Base-by-base conservation (phyloP, 192 early-diverging fungal species). In the Gryganskiella cystojenkinii region DNA sequence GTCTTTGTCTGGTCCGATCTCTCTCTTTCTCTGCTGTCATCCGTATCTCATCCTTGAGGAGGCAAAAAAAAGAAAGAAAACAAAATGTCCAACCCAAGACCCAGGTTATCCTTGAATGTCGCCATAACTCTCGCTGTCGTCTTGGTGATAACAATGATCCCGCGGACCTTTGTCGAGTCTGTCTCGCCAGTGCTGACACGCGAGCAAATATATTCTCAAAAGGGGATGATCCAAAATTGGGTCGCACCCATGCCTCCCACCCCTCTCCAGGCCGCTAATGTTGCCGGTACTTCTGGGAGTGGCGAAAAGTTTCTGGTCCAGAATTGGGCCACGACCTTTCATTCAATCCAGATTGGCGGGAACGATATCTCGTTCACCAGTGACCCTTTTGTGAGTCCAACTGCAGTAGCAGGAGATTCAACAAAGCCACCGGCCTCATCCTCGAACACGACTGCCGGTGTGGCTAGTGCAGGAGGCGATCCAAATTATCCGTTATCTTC, bases 191-290 rank as follows among this genome's bases (percentile, higher is more conserved):
- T 15, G 33, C 61, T 40, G 17, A 64, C 74, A 45, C 59, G 61
- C 47, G 74, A 78, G 19, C 67, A 78, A 5, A 24, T 78, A 0
- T 78, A 64, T 34, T 24, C 61, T 11, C 61, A 78, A 37, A 45
- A 56, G 6, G 73, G 69, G 14, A 59, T 83, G 30, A 53, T 79
- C 33, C 49, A 72, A 35, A 81, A 71, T 20, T 83, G 82, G 82
- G 51, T 64, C 9, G 82, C 82, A 1, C 82, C 79, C n/a, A 71
- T 83, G 71, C 82, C 82, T 22, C 13, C 33, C 25, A 49, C 19
- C 4, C 40, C 73, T 14, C 49, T 67, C 25, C 47, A 34, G 13
- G 56, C 33, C 22, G 50, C 51, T 1, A 28, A 45, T 5, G 42
- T 37, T 19, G 60, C 50, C 53, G 24, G 54, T 37, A 66, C 28